Conservation (phyloP, 1,284 basidiomycete species). For the Papiliotrema fonsecae region DNA sequence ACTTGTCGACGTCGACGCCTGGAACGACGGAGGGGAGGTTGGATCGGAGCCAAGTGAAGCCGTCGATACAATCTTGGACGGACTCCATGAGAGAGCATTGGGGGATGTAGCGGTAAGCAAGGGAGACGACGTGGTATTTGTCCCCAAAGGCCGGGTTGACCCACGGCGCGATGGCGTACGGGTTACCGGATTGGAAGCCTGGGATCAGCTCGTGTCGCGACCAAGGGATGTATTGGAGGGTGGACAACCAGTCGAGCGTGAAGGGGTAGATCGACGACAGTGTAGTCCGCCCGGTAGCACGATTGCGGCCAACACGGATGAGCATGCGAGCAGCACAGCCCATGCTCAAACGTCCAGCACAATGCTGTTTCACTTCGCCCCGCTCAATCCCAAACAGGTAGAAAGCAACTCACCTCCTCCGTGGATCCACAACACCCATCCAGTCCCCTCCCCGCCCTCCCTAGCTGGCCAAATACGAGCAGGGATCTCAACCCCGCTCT, state of each 20-base stretch:
- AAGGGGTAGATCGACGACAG: too few relatives aligned
- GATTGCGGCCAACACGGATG: too few relatives aligned
- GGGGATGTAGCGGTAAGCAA: constrained; percentile 28
- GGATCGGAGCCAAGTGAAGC: constrained; percentile 16
- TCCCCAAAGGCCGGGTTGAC: constrained; percentile 20
- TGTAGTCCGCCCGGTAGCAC: too few relatives aligned
- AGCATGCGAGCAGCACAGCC: too few relatives aligned
- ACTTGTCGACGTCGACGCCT: constrained; percentile 14
- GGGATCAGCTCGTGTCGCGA: too few relatives aligned
- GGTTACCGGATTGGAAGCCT: constrained; percentile 20
- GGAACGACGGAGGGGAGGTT: constrained; percentile 13
- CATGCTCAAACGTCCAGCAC: too few relatives aligned
- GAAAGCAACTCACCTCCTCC: constrained; percentile 38
- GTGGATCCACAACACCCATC: constrained; percentile 33
- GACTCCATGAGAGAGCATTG: constrained; percentile 22
- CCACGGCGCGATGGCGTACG: constrained; percentile 20
- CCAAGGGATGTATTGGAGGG: not conserved
- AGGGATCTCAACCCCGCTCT: constrained; percentile 24
- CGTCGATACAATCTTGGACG: constrained; percentile 21
- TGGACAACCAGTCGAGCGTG: not conserved
- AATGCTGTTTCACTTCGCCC: too few relatives aligned
- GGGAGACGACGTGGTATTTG: constrained; percentile 30
- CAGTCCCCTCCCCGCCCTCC: constrained; percentile 2
- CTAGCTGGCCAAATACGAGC: constrained; percentile 27
- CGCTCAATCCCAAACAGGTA: too few relatives aligned